These are phyloP conservation scores for Gymnopilus junonius DNA, from an alignment of 768 basidiomycete genomes.

Conservation along the genomic window DNA sequence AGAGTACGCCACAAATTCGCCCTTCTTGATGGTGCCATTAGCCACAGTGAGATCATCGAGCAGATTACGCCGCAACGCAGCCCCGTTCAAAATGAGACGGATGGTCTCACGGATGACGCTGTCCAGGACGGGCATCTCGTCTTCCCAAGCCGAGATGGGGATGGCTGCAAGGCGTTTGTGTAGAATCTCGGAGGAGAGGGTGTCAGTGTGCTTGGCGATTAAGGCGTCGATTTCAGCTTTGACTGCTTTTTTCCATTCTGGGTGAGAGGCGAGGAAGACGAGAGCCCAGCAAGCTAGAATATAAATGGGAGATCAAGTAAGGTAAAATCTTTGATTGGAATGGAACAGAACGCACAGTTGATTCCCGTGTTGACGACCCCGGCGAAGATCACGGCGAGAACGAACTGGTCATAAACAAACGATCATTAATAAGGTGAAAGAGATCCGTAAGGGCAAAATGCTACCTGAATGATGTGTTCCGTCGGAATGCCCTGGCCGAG, in stretches of 20 bases:
- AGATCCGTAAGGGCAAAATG: neutral
- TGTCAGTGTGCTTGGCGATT: constrained; percentile 31
- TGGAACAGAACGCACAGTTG: constrained; percentile 27
- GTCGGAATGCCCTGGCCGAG: constrained; percentile 32
- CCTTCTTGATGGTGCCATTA: constrained; percentile 30
- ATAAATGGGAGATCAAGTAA: neutral
- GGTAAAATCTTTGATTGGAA: neutral
- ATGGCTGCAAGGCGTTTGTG: constrained; percentile 39
- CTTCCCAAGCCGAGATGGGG: constrained; percentile 43
- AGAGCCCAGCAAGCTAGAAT: constrained; percentile 40
- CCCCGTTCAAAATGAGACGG: constrained; percentile 31
- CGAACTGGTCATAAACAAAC: constrained; percentile 28
- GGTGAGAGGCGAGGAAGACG: constrained; percentile 36
- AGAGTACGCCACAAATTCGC: constrained; percentile 41
- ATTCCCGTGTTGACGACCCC: constrained; percentile 40
- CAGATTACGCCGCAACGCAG: constrained; percentile 40
- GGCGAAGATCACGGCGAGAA: constrained; percentile 37
- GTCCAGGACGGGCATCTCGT: constrained; percentile 42
- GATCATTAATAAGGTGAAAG: neutral
- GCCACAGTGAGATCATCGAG: constrained; percentile 30
- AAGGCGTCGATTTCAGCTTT: constrained; percentile 33
- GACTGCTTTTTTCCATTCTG: constrained; percentile 40
- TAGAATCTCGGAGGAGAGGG: constrained; percentile 29
- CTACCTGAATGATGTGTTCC: constrained; percentile 28
- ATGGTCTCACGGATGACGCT: constrained; percentile 44